Conservation (phyloP, 169 alveolate species). For the Plasmodium inui region DNA sequence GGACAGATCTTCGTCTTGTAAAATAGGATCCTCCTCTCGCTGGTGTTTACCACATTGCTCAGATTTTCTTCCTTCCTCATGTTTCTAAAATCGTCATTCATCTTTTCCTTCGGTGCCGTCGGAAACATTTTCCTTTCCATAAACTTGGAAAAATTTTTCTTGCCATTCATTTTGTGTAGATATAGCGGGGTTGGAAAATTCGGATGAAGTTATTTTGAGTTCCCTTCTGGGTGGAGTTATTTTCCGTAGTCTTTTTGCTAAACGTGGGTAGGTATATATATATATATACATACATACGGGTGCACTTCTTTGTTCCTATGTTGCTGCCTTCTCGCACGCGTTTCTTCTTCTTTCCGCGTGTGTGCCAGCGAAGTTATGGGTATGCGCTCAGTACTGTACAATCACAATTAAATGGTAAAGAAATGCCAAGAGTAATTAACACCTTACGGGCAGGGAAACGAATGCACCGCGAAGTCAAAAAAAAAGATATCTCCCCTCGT, state of each 20-base stretch:
- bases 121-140: not conserved
- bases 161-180: not conserved
- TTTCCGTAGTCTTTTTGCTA: not conserved
- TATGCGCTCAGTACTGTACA: not conserved
- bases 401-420: not conserved
- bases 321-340: not conserved
- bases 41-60: slow-evolving; percentile 56
- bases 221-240: not conserved
- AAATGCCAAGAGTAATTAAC: not conserved
- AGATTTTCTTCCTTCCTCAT: slow-evolving; percentile 24
- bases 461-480: not conserved
- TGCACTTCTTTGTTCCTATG: not conserved
- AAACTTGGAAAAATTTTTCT: slow-evolving; percentile 3
- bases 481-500: not conserved
- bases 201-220: not conserved
- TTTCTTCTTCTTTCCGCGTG: not conserved
- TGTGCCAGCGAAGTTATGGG: not conserved
- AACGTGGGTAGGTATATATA: not conserved
- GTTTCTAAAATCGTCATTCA: slow-evolving; percentile 23
- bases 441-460: not conserved
- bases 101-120: slow-evolving; percentile 12
- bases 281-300: not conserved
- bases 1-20: slow-evolving; percentile 81
- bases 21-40: slow-evolving; percentile 69
- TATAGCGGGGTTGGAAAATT: not conserved